phyloP scores from a whole-genome alignment of 2,329 filamentous ascomycete species.

The Penicillium paneum region DNA sequence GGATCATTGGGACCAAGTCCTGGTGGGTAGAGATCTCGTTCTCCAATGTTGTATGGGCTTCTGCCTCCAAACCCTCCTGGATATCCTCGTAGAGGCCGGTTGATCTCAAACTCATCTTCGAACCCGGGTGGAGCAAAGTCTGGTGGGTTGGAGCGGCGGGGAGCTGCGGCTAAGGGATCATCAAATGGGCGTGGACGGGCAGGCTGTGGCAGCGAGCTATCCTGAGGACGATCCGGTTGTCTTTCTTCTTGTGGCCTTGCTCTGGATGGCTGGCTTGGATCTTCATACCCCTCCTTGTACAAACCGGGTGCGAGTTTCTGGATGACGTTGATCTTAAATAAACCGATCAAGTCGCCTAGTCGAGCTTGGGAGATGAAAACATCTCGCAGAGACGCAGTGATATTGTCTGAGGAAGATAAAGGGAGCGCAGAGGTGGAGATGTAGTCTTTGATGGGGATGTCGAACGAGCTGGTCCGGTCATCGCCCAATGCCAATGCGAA shows the following conservation, averaged over 20 bases:
- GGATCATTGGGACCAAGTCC: conserved; percentile 77
- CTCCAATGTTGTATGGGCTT: conserved; percentile 68
- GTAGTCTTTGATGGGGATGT: conserved; percentile 71
- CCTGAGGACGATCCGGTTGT: conserved; percentile 49
- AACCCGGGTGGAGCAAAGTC: conserved; percentile 86
- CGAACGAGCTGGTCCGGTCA: conserved; percentile 75
- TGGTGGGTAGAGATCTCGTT: conserved; percentile 58
- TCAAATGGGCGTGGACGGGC: conserved; percentile 66
- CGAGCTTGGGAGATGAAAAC: conserved; percentile 72
- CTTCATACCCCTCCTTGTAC: conserved; percentile 75
- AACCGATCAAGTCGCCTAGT: conserved; percentile 65
- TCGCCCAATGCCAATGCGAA: conserved; percentile 75
- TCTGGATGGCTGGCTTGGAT: conserved; percentile 40
- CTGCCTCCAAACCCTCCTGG: conserved; percentile 44
- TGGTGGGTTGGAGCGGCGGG: conserved; percentile 62
- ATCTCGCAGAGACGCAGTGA: conserved; percentile 43
- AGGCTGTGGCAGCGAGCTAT: conserved; percentile 55
- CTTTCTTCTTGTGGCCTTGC: conserved; percentile 43
- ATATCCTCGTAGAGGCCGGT: conserved; percentile 59
- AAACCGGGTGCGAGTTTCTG: conserved; percentile 78
- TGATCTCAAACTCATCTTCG: conserved; percentile 87
- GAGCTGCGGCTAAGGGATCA: conserved; percentile 60
- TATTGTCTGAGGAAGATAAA: conserved; percentile 38
- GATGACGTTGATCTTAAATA: conserved; percentile 75
- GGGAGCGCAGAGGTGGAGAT: conserved; percentile 62